Evolutionary conservation across 1,139 yeast genomes (phyloP).

Genomic region (Insectozyma bohioensis): DNA sequence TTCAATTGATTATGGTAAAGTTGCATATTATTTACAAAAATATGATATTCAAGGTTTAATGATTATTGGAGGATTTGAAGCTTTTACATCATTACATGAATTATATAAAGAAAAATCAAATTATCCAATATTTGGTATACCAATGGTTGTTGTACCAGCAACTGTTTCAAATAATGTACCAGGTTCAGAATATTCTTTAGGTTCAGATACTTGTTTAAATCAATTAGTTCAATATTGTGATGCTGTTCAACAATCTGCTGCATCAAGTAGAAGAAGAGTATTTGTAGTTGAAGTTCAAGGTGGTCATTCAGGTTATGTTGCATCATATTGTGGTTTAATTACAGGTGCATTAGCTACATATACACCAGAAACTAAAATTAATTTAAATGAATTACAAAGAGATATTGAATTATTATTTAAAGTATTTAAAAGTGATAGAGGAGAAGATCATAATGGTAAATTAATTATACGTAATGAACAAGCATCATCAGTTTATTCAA

Average conservation of each 20-base stretch:
- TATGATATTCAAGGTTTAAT: conserved; percentile 81
- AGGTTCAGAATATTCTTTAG: conserved; percentile 92
- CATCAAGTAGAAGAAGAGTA: conserved; percentile 91
- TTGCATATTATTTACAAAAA: conserved; percentile 88
- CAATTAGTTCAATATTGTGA: conserved; percentile 91
- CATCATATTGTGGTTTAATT: conserved; percentile 83
- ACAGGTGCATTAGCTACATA: conserved; percentile 93
- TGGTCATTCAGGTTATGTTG: conserved; percentile 92
- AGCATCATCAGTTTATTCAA: conserved; percentile 66
- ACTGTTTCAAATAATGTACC: conserved; percentile 98
- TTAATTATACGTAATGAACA: conserved; percentile 67
- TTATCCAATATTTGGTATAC: conserved; percentile 90
- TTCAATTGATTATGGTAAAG: conserved; percentile 77
- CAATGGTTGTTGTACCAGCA: conserved; percentile 91
- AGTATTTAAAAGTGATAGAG: conserved; percentile 71
- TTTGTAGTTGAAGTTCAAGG: conserved; percentile 98
- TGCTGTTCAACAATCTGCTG: conserved; percentile 90
- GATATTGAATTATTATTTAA: conserved; percentile 23
- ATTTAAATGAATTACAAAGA: conserved; percentile 62
- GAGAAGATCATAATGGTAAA: conserved; percentile 78
- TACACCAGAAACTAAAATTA: conserved; percentile 86
- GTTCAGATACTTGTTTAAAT: conserved; percentile 92
- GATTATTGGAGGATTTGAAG: conserved; percentile 95
- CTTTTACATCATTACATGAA: conserved; percentile 79
- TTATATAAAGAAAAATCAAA: conserved; percentile 67